A percentile compares a stretch with the other conserved stretches of the same genome.
These are phyloP conservation scores for Aplosporella prunicola DNA, from an alignment of 2,329 filamentous ascomycete species.

Conservation along the genomic window DNA sequence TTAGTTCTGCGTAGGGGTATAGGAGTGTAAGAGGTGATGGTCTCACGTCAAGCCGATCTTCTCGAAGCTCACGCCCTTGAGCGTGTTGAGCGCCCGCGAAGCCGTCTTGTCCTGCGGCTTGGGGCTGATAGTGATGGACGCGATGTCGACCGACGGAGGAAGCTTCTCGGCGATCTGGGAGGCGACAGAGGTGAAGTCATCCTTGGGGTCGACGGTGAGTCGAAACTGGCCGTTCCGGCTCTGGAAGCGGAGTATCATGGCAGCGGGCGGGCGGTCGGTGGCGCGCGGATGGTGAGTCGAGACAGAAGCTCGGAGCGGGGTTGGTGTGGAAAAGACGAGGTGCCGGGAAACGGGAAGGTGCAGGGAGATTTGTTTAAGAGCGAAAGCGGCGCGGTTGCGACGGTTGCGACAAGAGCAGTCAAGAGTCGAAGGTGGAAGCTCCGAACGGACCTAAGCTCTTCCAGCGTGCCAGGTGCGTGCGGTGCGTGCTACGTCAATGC, in stretches of 20 bases:
- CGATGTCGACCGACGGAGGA: constrained; percentile 45
- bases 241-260: constrained; percentile 77
- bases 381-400: too few relatives aligned
- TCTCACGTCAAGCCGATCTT: constrained; percentile 47
- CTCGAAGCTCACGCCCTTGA: constrained; percentile 47
- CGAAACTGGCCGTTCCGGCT: constrained; percentile 90
- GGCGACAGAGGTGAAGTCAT: constrained; percentile 56
- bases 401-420: too few relatives aligned
- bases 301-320: too few relatives aligned
- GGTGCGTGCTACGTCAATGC: too few relatives aligned
- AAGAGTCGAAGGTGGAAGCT: too few relatives aligned
- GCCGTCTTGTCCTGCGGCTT: constrained; percentile 37
- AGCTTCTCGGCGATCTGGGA: constrained; percentile 50
- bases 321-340: background rate
- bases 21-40: too few relatives aligned
- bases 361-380: too few relatives aligned
- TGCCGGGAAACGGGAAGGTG: too few relatives aligned
- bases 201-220: constrained; percentile 63
- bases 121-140: constrained; percentile 50
- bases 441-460: too few relatives aligned
- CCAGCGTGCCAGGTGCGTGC: too few relatives aligned
- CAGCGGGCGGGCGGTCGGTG: constrained; percentile 4
- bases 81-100: constrained; percentile 41
- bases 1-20: constrained; percentile 12
- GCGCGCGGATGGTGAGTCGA: constrained; percentile 1